Evolutionary conservation across 2,329 filamentous ascomycete genomes (phyloP), one percentile per base, ranked within the genome.

Genomic region (Elsinoe necatrix): DNA sequence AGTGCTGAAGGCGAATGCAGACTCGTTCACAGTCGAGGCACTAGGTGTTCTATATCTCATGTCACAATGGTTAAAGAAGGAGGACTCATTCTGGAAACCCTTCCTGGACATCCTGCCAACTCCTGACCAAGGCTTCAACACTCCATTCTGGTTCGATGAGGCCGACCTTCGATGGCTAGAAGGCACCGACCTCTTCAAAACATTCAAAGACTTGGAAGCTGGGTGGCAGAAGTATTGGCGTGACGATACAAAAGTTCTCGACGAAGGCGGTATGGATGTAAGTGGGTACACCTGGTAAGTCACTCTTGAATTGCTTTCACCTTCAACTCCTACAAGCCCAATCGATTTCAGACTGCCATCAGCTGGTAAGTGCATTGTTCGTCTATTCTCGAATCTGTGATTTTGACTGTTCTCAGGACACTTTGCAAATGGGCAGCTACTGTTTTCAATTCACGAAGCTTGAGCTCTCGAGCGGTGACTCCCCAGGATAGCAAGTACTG

Each of bases 391-490:
- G 14, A 6, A 12, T 4, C 14, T n/a, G 14, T n/a, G 12, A 11
- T 37, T 4, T 11, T 37, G 14, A 37, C 34, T 37, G 4, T 12
- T 37, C 34, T 6, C 65, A 79, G 76, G 72, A 66, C 74, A 39
- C 69, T 74, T 12, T 77, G 73, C 60, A 64, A 71, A 39, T 79
- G 77, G 75, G 75, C 77, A n/a, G 71, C 75, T 14, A 77, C 75
- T 4, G 74, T 79, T 20, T 76, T 74, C 62, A 75, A 74, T 3
- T 79, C 77, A 3, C 73, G 77, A 29, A 73, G 74, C 14, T 79
- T 80, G 62, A 73, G 74, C 14, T 78, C 75, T 20, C 63, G 63
- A 39, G 64, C 67, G 31, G 59, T 71, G 11, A 61, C 60, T 4
- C 68, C 68, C 4, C 60, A 65, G 18, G 66, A 67, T 23, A 66